These are phyloP conservation scores for Mitragyna speciosa DNA, from an alignment of 257 asterid species.

Conservation along the genomic window DNA sequence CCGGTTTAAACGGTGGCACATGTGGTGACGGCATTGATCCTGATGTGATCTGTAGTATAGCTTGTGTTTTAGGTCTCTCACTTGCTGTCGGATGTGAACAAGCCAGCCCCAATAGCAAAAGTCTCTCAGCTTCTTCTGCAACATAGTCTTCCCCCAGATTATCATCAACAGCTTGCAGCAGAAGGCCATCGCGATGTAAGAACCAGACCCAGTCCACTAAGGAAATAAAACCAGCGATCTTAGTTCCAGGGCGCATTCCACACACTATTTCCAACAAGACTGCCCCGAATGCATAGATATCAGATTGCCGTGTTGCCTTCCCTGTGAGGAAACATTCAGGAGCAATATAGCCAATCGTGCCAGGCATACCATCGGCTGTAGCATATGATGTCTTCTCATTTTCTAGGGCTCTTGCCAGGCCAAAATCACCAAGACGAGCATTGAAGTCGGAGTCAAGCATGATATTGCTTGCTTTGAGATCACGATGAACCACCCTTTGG, in stretches of 20 bases:
- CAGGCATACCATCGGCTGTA: conserved; percentile 76
- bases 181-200: conserved; percentile 61
- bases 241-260: conserved; percentile 70
- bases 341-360: conserved; percentile 90
- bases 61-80: conserved; percentile 64
- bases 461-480: conserved; percentile 86
- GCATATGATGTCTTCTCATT: conserved; percentile 75
- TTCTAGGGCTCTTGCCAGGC: conserved; percentile 86
- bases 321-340: conserved; percentile 95
- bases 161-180: conserved; percentile 68
- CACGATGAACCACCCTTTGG: conserved; percentile 78
- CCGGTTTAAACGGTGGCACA: conserved; percentile 81
- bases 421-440: conserved; percentile 86
- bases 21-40: conserved; percentile 55
- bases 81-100: conserved; percentile 71
- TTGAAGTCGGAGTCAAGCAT: conserved; percentile 84
- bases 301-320: conserved; percentile 77
- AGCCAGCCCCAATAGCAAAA: conserved; percentile 70
- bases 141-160: conserved; percentile 48
- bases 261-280: conserved; percentile 71
- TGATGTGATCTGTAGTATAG: conserved; percentile 57
- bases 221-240: conserved; percentile 46
- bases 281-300: conserved; percentile 79
- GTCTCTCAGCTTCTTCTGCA: conserved; percentile 62
- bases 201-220: conserved; percentile 90